Conservation (phyloP, 441 rosid genomes). For the Erodium trifolium region DNA sequence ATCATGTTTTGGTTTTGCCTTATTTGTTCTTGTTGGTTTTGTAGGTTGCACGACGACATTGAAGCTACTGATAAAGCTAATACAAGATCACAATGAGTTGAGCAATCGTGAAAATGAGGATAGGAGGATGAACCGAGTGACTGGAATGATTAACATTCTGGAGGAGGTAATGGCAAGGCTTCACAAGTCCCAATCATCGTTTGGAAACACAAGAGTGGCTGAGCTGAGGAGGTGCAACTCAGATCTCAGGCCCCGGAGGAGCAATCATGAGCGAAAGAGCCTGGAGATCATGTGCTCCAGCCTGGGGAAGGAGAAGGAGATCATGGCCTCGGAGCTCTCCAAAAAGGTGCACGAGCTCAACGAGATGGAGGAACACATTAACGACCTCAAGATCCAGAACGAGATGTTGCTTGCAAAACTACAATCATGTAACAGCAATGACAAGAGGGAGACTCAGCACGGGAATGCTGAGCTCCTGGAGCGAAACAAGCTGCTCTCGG, state of each 20-base stretch:
- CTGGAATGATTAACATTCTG: constrained; percentile 63
- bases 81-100: constrained; percentile 62
- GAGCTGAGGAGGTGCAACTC: constrained; percentile 75
- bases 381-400: constrained; percentile 55
- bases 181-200: constrained; percentile 41
- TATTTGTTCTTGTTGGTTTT: too few species aligned
- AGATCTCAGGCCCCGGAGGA: constrained; percentile 49
- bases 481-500: too few species aligned
- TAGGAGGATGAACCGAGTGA: constrained; percentile 45
- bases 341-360: constrained; percentile 49
- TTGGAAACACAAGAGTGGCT: constrained; percentile 26
- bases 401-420: constrained; percentile 41
- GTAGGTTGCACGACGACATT: constrained; percentile 13
- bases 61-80: constrained; percentile 55
- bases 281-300: constrained; percentile 72
- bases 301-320: constrained; percentile 76
- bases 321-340: constrained; percentile 60
- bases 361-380: constrained; percentile 57
- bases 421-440: constrained; percentile 34
- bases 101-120: constrained; percentile 37
- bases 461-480: not conserved
- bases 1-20: too few species aligned
- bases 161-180: constrained; percentile 60
- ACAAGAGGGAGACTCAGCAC: constrained; percentile 27
- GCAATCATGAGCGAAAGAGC: constrained; percentile 35